These are phyloP conservation scores for Fusarium papillatum DNA, from an alignment of 2,329 filamentous ascomycete species.

Conservation along the genomic window DNA sequence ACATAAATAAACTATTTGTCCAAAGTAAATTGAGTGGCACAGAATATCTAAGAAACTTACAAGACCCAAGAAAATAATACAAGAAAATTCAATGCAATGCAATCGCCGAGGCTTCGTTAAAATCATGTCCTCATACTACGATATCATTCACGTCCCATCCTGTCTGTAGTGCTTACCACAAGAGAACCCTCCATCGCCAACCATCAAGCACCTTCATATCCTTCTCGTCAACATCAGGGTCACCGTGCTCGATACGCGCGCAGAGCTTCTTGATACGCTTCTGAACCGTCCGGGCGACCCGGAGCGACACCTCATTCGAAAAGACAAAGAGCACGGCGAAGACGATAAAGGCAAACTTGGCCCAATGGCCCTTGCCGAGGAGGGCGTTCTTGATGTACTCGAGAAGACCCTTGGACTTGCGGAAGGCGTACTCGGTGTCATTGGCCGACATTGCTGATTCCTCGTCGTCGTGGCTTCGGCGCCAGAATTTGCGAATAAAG, in stretches of 20 bases:
- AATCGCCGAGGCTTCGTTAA: slow-evolving; percentile 45
- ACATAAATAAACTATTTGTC: not conserved
- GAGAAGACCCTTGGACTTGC: slow-evolving; percentile 63
- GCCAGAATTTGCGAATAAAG: slow-evolving; percentile 64
- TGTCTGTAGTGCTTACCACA: slow-evolving; percentile 52
- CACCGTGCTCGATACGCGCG: slow-evolving; percentile 61
- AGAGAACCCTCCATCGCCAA: slow-evolving; percentile 69
- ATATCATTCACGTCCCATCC: slow-evolving; percentile 24
- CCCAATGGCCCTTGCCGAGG: slow-evolving; percentile 59
- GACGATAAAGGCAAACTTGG: slow-evolving; percentile 66
- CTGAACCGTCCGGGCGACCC: slow-evolving; percentile 65
- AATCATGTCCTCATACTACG: slow-evolving; percentile 48
- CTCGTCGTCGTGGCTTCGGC: slow-evolving; percentile 55
- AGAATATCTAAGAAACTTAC: not conserved
- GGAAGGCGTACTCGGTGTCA: slow-evolving; percentile 71
- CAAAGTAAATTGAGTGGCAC: not conserved
- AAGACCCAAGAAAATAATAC: slow-evolving; percentile 13
- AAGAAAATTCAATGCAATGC: slow-evolving; percentile 18
- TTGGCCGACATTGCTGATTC: slow-evolving; percentile 56
- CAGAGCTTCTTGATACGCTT: slow-evolving; percentile 64
- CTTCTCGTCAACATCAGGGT: slow-evolving; percentile 59
- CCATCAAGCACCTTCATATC: slow-evolving; percentile 65
- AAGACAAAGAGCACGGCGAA: slow-evolving; percentile 71
- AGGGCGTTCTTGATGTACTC: slow-evolving; percentile 62
- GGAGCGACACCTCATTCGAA: slow-evolving; percentile 68